A percentile compares a stretch with the other conserved stretches of the same genome.
phyloP scores from a whole-genome alignment of 2,329 filamentous ascomycete genomes.

The Trichoderma koningii region DNA sequence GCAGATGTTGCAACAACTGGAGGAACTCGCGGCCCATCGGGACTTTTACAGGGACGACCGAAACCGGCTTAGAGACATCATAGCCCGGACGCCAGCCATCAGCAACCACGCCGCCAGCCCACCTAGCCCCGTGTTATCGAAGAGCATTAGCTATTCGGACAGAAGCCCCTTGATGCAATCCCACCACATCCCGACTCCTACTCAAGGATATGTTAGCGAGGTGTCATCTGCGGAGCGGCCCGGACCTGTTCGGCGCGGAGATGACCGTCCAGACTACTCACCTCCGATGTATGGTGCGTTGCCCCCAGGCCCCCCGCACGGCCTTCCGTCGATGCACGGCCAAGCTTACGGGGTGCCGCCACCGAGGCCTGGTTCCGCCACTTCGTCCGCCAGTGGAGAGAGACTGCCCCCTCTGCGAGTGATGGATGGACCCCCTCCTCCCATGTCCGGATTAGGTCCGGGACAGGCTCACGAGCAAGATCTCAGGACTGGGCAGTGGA shows the following conservation, averaged over 20 bases:
- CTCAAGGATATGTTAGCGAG: constrained; percentile 45
- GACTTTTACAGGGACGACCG: constrained; percentile 75
- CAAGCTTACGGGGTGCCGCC: constrained; percentile 42
- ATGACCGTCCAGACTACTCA: constrained; percentile 49
- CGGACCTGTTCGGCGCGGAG: constrained; percentile 50
- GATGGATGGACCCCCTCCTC: constrained; percentile 44
- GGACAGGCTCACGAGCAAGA: constrained; percentile 42
- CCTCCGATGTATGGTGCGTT: constrained; percentile 45
- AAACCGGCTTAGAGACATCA: constrained; percentile 68
- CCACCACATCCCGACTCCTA: constrained; percentile 35
- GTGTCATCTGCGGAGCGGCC: constrained; percentile 49
- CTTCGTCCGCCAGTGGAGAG: constrained; percentile 45
- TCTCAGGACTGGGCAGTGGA: constrained; percentile 42
- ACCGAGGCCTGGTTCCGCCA: constrained; percentile 43
- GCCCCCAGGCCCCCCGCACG: constrained; percentile 39
- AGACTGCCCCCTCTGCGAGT: constrained; percentile 52
- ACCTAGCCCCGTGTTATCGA: constrained; percentile 51
- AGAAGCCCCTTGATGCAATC: constrained; percentile 40
- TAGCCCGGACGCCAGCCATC: constrained; percentile 60
- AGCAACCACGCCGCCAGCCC: constrained; percentile 55
- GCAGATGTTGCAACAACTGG: constrained; percentile 59
- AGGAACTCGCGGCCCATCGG: constrained; percentile 60
- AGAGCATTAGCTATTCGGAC: constrained; percentile 42
- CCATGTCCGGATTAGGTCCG: constrained; percentile 30
- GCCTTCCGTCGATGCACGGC: constrained; percentile 47